Base-by-base conservation (phyloP, 208 protist genomes). In the Leishmania aethiopica region DNA sequence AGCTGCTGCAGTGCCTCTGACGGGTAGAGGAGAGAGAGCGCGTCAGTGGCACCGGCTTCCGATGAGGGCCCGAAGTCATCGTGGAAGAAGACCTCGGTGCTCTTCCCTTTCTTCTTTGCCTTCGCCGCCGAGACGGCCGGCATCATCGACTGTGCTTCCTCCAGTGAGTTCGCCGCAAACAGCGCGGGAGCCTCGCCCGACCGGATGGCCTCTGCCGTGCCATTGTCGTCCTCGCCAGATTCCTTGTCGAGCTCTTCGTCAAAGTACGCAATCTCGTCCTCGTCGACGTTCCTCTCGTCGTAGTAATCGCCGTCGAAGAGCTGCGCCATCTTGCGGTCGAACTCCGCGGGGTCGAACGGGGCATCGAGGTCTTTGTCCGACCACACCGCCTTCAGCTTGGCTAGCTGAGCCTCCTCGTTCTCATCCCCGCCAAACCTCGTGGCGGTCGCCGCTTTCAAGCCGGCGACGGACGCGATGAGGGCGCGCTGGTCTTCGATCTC, bases 271-370 rank as follows among this genome's bases (percentile, higher is more conserved):
- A 98, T 88, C 79, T 98, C 93, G 35, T 95, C 89, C 49, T 96
- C 93, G 67, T 98, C 88, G 55, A 98, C 93, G 77, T 96, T 96
- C 32, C 88, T 86, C 71, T 94, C 92, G 69, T 95, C 85, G 85
- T 98, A 96, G 88, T 97, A 98, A 51, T 95, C 91, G 45, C 96
- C 90, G 81, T 95, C 80, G 84, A 98, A 97, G 47, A 98, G 79
- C 80, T 88, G 76, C 55, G 89, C 87, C 96, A 98, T 98, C 86
- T 96, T 96, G 64, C 86, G 88, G 60, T 97, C 93, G 73, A 97
- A 98, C 80, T 96, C 93, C 7, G 89, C 88, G 10, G 96, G 90
- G 77, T 98, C 93, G 80, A 94, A 98, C 28, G 94, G 92, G 51
- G 92, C 91, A 3, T 96, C 90, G 19, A 98, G 86, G 80, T 93